phyloP scores from a whole-genome alignment of 2,329 filamentous ascomycete species.

The Penicillium olsonii region DNA sequence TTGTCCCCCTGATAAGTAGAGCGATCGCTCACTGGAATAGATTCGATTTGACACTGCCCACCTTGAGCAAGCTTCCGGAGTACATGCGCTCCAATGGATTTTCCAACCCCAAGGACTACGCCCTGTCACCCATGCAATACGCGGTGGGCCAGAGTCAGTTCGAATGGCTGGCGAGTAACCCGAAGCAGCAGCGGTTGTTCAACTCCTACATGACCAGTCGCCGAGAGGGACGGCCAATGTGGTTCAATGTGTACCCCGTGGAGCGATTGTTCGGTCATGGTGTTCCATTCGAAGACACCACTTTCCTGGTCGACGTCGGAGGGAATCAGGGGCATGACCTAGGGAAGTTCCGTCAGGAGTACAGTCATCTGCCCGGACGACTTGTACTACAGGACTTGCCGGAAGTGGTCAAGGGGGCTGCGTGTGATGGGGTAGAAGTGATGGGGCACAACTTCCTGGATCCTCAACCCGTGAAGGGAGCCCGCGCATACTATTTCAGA shows the following conservation, averaged over 20 bases:
- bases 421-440: conserved; percentile 23
- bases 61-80: conserved; percentile 31
- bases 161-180: conserved; percentile 32
- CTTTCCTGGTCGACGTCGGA: conserved; percentile 46
- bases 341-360: conserved; percentile 30
- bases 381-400: conserved; percentile 47
- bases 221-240: conserved; percentile 30
- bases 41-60: conserved; percentile 34
- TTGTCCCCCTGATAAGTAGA: not conserved
- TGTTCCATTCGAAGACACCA: conserved; percentile 26
- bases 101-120: conserved; percentile 30
- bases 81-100: conserved; percentile 32
- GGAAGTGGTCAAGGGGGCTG: conserved; percentile 17
- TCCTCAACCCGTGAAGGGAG: conserved; percentile 35
- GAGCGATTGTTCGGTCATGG: conserved; percentile 26
- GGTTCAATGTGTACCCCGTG: conserved; percentile 36
- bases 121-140: conserved; percentile 33
- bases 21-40: not conserved
- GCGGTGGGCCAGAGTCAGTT: conserved; percentile 36
- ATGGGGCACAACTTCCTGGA: conserved; percentile 39
- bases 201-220: conserved; percentile 39
- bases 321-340: conserved; percentile 46
- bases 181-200: conserved; percentile 30
- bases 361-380: conserved; percentile 34
- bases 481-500: conserved; percentile 39